A percentile compares a stretch with the other conserved stretches of the same genome.
Conservation (phyloP, 805 yeast species). For the Jamesozyma gamospora region DNA sequence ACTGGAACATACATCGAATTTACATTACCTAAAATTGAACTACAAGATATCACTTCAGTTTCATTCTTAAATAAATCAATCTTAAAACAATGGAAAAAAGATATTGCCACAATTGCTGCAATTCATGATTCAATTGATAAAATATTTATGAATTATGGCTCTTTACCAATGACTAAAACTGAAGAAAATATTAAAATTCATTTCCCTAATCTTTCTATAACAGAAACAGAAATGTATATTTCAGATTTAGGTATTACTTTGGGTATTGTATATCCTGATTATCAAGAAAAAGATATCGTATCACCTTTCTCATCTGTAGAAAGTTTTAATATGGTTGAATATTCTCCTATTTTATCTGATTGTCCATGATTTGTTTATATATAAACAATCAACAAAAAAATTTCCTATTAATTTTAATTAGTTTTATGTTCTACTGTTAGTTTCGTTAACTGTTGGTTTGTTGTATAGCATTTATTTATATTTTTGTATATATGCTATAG, state of each 20-base stretch:
- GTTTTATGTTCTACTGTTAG: not conserved
- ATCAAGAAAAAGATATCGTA: not conserved
- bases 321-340: not conserved
- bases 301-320: constrained; percentile 1
- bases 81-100: constrained; percentile 4
- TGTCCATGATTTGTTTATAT: not conserved
- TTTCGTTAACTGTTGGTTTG: not conserved
- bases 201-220: constrained; percentile 62
- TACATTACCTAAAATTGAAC: constrained; percentile 30
- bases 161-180: constrained; percentile 48
- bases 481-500: not conserved
- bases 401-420: too few relatives aligned
- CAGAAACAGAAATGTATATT: constrained; percentile 46
- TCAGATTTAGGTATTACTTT: constrained; percentile 49
- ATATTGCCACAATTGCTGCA: not conserved
- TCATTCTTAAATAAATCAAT: not conserved
- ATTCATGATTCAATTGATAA: constrained; percentile 21
- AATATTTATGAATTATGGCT: constrained; percentile 49
- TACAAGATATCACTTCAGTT: not conserved
- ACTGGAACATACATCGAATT: constrained; percentile 53
- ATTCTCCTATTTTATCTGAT: constrained; percentile 2
- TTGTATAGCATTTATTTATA: not conserved
- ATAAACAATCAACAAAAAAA: too few relatives aligned
- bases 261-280: constrained; percentile 38
- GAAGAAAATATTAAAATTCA: constrained; percentile 40